phyloP scores from a whole-genome alignment of 225 moss, liverwort and hornwort genomes.

The Neckera pumila region DNA sequence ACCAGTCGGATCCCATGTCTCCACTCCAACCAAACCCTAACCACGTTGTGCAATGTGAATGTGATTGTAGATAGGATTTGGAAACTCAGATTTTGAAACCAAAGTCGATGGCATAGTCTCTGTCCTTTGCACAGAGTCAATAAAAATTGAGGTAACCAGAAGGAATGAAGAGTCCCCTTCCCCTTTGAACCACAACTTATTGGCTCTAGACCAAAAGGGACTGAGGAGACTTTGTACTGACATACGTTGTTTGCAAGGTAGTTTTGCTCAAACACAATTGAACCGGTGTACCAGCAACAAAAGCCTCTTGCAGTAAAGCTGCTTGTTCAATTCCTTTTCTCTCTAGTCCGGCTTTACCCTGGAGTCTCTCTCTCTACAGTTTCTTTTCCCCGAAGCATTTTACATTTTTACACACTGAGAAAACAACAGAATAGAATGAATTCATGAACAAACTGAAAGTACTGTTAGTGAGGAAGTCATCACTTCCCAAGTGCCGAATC shows the following conservation, averaged over 20 bases:
- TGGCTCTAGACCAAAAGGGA: background rate
- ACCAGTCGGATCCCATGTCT: fast-evolving
- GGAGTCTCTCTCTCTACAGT: background rate
- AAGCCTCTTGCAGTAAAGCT: background rate
- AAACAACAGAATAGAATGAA: background rate
- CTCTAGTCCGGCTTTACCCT: too few species aligned
- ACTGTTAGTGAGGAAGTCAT: too few species aligned
- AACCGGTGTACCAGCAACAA: fast-evolving
- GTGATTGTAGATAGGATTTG: too few species aligned
- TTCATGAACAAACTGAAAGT: background rate
- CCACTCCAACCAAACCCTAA: too few species aligned
- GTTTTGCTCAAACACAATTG: background rate
- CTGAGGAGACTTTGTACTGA: background rate
- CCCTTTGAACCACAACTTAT: background rate
- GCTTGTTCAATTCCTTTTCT: background rate
- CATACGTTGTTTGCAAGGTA: background rate
- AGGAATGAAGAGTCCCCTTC: background rate
- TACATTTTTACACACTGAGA: background rate
- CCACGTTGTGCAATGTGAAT: fast-evolving
- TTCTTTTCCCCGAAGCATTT: background rate
- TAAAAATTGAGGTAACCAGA: background rate
- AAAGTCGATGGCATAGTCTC: fast-evolving
- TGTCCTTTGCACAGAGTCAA: background rate
- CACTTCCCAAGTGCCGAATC: background rate
- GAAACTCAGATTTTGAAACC: too few species aligned